phyloP scores from a whole-genome alignment of 768 basidiomycete genomes.

The Tylopilus intermedius region DNA sequence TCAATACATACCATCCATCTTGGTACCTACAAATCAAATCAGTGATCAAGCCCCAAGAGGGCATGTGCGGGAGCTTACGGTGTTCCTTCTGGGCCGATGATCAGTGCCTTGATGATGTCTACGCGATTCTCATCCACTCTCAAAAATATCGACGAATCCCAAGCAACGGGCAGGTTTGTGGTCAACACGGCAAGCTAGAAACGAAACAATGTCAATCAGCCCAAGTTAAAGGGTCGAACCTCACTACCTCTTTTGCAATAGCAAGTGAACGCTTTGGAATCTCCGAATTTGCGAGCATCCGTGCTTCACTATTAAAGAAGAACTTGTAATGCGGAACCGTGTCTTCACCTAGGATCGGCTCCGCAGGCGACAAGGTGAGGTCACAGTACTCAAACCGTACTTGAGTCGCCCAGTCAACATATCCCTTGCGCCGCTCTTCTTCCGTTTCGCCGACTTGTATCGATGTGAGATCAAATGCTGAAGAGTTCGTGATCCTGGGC shows the following conservation, averaged over 20 bases:
- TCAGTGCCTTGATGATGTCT: constrained; percentile 87
- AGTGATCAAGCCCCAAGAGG: constrained; percentile 2
- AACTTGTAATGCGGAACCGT: constrained; percentile 73
- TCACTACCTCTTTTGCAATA: constrained; percentile 86
- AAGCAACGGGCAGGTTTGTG: constrained; percentile 89
- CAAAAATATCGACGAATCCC: constrained; percentile 91
- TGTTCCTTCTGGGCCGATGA: constrained; percentile 90
- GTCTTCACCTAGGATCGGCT: constrained; percentile 39
- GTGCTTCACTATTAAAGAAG: constrained; percentile 75
- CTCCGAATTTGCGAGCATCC: constrained; percentile 78
- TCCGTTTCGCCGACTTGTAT: constrained; percentile 51
- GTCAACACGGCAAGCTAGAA: constrained; percentile 86
- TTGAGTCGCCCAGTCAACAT: constrained; percentile 78
- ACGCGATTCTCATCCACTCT: constrained; percentile 89
- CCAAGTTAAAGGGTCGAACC: neutral
- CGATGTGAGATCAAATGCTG: constrained; percentile 37
- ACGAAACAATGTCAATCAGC: constrained; percentile 9
- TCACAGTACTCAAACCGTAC: constrained; percentile 92
- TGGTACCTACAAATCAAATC: constrained; percentile 53
- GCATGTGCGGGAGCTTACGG: constrained; percentile 51
- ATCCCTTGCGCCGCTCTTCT: constrained; percentile 62
- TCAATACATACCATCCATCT: constrained; percentile 73
- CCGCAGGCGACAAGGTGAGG: constrained; percentile 47
- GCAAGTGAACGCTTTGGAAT: constrained; percentile 90
- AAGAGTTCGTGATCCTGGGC: constrained; percentile 62